phyloP scores from a whole-genome alignment of 306 rosid genomes.

The Citrullus mucosospermus region DNA sequence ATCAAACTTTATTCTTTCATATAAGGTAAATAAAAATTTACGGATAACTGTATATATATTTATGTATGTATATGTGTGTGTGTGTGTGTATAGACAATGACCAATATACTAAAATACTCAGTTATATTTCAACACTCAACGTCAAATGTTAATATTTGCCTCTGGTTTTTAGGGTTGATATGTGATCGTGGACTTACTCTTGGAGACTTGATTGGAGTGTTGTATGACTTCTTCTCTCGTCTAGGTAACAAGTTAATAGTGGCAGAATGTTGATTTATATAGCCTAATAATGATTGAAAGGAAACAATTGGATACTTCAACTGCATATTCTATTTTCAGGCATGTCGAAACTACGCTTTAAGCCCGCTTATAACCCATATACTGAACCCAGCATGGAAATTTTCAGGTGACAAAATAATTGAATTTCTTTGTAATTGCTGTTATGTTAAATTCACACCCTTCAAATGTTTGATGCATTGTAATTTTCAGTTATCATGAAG shows the following conservation, averaged over 20 bases:
- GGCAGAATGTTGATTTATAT: background rate
- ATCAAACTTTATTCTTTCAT: background rate
- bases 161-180: slow-evolving; percentile 54
- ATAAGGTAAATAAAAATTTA: background rate
- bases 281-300: background rate
- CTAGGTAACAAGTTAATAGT: slow-evolving; percentile 34
- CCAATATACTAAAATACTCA: background rate
- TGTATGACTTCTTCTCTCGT: slow-evolving; percentile 79
- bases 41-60: background rate
- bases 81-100: background rate
- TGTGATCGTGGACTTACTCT: slow-evolving; percentile 88
- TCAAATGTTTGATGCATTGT: background rate
- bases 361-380: slow-evolving; percentile 94
- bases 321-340: slow-evolving; percentile 28
- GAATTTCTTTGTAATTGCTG: background rate
- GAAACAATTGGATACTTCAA: background rate
- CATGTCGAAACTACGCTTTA: slow-evolving; percentile 72
- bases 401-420: slow-evolving; percentile 41
- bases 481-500: slow-evolving; percentile 72
- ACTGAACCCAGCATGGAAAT: slow-evolving; percentile 99
- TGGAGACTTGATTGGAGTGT: slow-evolving; percentile 73
- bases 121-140: background rate
- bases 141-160: background rate
- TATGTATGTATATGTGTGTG: no score
- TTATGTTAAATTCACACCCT: background rate